phyloP scores from a whole-genome alignment of 331 rosid species.

The Malus hybrid region DNA sequence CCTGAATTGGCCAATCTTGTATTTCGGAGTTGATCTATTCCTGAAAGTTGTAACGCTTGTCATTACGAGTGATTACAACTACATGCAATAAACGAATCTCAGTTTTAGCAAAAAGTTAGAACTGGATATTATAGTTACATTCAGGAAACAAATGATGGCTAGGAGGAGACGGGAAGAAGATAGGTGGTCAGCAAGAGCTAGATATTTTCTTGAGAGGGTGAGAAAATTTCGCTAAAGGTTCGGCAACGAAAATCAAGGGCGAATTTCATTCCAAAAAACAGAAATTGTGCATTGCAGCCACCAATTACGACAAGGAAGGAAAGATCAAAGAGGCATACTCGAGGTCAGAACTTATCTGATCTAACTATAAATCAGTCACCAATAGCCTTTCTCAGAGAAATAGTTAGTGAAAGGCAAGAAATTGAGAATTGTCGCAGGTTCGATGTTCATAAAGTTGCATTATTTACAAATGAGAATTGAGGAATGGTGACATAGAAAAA shows the following conservation, averaged over 20 bases:
- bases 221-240: too few species aligned
- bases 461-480: not conserved
- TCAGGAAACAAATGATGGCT: conserved; percentile 7
- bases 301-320: not conserved
- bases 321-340: conserved; percentile 12
- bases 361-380: too few species aligned
- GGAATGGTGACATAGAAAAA: not conserved
- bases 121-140: not conserved
- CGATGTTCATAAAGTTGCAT: too few species aligned
- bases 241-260: not conserved
- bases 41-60: too few species aligned
- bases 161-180: not conserved
- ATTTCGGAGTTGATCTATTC: too few species aligned
- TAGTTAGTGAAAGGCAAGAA: too few species aligned
- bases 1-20: too few species aligned
- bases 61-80: too few species aligned
- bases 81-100: not conserved
- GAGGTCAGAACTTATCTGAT: too few species aligned
- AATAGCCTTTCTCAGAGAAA: too few species aligned
- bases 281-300: not conserved
- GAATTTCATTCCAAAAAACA: not conserved
- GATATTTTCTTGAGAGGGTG: not conserved
- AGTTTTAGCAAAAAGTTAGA: not conserved
- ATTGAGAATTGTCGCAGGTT: too few species aligned
- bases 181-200: not conserved